Evolutionary conservation across 1,139 yeast species (phyloP).

Genomic region (Candida freyschussii): DNA sequence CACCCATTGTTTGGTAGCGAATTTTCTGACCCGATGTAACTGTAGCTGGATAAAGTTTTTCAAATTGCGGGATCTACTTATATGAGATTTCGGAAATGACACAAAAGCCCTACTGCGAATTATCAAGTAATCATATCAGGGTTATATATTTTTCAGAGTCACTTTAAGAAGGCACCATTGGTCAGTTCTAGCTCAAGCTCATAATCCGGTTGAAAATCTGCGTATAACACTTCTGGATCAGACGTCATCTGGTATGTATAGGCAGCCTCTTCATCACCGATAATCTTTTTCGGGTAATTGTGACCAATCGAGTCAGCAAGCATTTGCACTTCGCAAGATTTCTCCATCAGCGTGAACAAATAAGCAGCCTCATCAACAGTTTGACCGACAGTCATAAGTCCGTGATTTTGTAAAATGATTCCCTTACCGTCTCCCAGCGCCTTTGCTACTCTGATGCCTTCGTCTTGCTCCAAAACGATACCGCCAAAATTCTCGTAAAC

Average conservation of each 20-base stretch:
- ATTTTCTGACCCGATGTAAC: conserved; percentile 3
- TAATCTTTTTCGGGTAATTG: conserved; percentile 31
- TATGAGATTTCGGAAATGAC: too few relatives aligned
- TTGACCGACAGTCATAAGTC: conserved; percentile 68
- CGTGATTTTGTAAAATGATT: conserved; percentile 72
- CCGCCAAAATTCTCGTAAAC: conserved; percentile 75
- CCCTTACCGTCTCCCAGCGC: conserved; percentile 59
- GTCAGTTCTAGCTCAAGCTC: conserved; percentile 37
- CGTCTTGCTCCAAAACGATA: conserved; percentile 69
- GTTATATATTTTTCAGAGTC: too few relatives aligned
- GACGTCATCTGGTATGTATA: conserved; percentile 58
- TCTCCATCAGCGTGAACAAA: conserved; percentile 62
- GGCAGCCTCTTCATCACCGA: conserved; percentile 65
- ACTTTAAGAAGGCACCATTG: conserved; percentile 27
- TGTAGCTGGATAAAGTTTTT: not conserved
- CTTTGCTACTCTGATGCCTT: conserved; percentile 62
- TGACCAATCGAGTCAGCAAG: conserved; percentile 52
- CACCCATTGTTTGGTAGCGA: too few relatives aligned
- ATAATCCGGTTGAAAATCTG: conserved; percentile 69
- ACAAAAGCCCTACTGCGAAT: conserved; percentile 1
- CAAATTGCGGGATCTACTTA: too few relatives aligned
- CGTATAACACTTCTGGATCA: conserved; percentile 64
- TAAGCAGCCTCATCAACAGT: conserved; percentile 85
- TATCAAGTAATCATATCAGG: not conserved
- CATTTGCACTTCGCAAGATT: conserved; percentile 66